Percentiles rank a stretch among this genome's conserved stretches.
Evolutionary conservation across 108 stramenopile genomes (phyloP).

Genomic region (Pseudonitzschia pungens): DNA sequence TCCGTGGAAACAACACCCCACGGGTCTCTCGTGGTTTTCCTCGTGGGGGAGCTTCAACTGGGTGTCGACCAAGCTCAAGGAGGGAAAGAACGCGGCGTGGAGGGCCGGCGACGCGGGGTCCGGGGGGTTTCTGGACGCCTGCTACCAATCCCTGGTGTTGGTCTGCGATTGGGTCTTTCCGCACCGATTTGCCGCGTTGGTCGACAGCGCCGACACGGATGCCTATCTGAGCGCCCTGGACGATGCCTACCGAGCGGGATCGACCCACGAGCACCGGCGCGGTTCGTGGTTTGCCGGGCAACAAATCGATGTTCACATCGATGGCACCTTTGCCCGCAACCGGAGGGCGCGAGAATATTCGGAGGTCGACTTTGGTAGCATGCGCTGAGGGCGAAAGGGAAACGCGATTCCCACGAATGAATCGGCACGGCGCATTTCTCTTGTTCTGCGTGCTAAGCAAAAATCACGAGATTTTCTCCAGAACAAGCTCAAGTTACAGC

Average conservation of each 20-base stretch:
- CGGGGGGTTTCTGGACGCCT: conserved; percentile 19
- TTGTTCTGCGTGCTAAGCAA: no score
- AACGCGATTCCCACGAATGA: no score
- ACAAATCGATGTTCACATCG: conserved; percentile 34
- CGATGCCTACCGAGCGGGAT: conserved; percentile 14
- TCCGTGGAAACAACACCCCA: conserved; percentile 42
- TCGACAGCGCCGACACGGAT: conserved; percentile 16
- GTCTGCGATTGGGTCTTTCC: conserved; percentile 35
- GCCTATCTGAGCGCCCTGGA: conserved; percentile 34
- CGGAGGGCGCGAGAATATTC: conserved; percentile 22
- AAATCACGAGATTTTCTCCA: no score
- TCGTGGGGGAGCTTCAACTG: conserved; percentile 57
- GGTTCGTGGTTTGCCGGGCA: conserved; percentile 40
- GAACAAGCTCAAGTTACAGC: no score
- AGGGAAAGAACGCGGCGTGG: conserved; percentile 27
- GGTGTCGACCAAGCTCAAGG: conserved; percentile 44
- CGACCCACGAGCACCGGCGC: not conserved
- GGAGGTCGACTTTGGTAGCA: conserved; percentile 10
- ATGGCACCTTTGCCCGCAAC: conserved; percentile 17
- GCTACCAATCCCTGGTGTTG: conserved; percentile 7
- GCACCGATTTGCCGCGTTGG: conserved; percentile 26
- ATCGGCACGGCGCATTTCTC: no score
- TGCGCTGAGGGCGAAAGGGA: no score
- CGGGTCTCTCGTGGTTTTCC: conserved; percentile 47
- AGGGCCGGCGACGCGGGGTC: not conserved